A percentile compares a stretch with the other conserved stretches of the same genome.
Evolutionary conservation across 495 filamentous ascomycete genomes (phyloP).

Genomic region (Penicillium bialowiezense): DNA sequence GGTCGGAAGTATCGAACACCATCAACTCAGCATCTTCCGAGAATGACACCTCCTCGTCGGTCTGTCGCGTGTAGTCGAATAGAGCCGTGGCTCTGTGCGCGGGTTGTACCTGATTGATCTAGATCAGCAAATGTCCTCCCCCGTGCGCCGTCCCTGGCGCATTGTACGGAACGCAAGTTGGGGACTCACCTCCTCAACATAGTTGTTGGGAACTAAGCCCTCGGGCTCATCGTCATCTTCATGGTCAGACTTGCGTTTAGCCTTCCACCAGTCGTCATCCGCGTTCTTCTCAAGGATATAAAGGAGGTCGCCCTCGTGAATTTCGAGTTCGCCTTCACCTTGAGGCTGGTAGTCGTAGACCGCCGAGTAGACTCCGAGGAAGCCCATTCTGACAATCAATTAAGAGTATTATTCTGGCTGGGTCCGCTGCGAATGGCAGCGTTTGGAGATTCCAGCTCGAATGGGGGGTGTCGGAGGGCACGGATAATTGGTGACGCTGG

Average conservation of each 20-base stretch:
- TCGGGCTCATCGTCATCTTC: conserved; percentile 95
- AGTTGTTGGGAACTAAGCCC: conserved; percentile 92
- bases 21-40: conserved; percentile 79
- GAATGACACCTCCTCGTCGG: conserved; percentile 96
- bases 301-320: conserved; percentile 85
- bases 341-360: conserved; percentile 93
- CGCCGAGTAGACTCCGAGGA: conserved; percentile 88
- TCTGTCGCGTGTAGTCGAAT: conserved; percentile 95
- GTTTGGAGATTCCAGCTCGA: conserved; percentile 9
- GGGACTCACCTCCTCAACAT: conserved; percentile 84
- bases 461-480: conserved; percentile 10
- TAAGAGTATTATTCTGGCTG: conserved; percentile 7
- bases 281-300: conserved; percentile 87
- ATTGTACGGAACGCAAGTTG: background rate
- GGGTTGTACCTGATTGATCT: conserved; percentile 60
- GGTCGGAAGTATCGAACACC: conserved; percentile 88
- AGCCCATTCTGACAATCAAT: conserved; percentile 53
- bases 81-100: conserved; percentile 74
- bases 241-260: conserved; percentile 89
- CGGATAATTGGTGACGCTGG: conserved; percentile 19
- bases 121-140: conserved; percentile 18
- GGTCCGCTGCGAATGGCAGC: conserved; percentile 23
- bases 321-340: conserved; percentile 79
- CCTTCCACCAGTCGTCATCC: conserved; percentile 97
- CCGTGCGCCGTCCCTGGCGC: background rate